Conservation (phyloP, 1,139 yeast genomes). For the Yamadazyma trypodendri region DNA sequence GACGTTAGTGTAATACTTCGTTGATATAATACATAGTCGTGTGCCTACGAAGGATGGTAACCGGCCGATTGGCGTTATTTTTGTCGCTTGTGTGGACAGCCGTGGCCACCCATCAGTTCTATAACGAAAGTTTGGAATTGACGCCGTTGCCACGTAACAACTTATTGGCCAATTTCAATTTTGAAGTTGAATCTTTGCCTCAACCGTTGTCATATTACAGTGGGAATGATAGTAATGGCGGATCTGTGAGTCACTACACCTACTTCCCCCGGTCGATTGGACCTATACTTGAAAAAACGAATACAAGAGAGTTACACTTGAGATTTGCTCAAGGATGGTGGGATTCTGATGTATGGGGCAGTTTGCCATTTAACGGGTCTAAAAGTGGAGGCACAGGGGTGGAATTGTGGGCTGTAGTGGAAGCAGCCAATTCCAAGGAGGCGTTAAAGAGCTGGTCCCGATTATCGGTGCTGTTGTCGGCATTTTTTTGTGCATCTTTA, state of each 20-base stretch:
- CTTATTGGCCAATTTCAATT: conserved; percentile 65
- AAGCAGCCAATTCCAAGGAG: conserved; percentile 52
- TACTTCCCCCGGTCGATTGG: conserved; percentile 82
- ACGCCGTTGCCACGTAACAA: conserved; percentile 72
- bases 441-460: conserved; percentile 70
- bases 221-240: background rate
- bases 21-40: no score
- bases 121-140: conserved; percentile 57
- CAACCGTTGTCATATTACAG: conserved; percentile 30
- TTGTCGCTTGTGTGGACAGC: background rate
- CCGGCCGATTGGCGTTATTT: background rate
- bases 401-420: conserved; percentile 85
- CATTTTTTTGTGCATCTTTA: conserved; percentile 92
- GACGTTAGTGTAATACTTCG: no score
- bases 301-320: conserved; percentile 74
- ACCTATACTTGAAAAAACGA: conserved; percentile 67
- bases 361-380: conserved; percentile 68
- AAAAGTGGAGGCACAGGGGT: conserved; percentile 93
- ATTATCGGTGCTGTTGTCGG: conserved; percentile 76
- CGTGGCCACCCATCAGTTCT: conserved; percentile 18
- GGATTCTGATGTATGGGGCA: conserved; percentile 90
- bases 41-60: no score
- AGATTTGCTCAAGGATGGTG: conserved; percentile 95
- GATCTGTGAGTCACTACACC: conserved; percentile 49
- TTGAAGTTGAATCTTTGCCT: conserved; percentile 55